phyloP scores from a whole-genome alignment of 2,329 filamentous ascomycete species.

The Trichoderma breve region DNA sequence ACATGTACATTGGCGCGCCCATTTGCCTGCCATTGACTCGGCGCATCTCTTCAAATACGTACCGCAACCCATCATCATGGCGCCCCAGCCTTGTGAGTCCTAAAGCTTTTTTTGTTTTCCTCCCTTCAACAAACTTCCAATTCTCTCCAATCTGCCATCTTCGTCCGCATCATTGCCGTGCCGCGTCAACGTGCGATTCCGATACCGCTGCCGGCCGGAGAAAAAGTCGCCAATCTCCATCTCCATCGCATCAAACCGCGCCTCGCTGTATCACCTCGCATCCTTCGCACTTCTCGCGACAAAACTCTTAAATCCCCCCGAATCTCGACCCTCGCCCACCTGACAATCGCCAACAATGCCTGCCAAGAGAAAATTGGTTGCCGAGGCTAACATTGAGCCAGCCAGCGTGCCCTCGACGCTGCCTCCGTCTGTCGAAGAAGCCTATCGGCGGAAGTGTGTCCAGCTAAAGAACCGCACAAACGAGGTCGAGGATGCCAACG shows the following conservation, averaged over 20 bases:
- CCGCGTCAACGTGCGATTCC: neutral
- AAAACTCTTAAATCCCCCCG: neutral
- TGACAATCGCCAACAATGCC: constrained; percentile 29
- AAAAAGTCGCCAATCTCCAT: neutral
- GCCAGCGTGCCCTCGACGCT: constrained; percentile 58
- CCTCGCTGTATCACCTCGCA: constrained; percentile 4
- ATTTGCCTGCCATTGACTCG: neutral
- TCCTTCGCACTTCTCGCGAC: neutral
- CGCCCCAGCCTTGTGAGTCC: constrained; percentile 32
- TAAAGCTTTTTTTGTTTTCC: constrained; percentile 7
- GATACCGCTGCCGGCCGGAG: neutral
- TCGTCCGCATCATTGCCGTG: neutral
- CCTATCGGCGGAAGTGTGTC: constrained; percentile 95
- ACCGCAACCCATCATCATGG: constrained; percentile 26
- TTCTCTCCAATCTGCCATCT: neutral
- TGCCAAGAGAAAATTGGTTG: constrained; percentile 36
- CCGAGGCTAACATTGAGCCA: constrained; percentile 39
- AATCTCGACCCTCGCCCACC: neutral
- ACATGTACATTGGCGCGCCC: constrained; percentile 1
- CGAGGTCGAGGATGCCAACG: constrained; percentile 90
- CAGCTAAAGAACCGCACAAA: constrained; percentile 87
- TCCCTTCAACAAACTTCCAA: constrained; percentile 4
- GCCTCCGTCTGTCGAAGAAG: constrained; percentile 89
- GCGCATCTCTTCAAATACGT: constrained; percentile 3
- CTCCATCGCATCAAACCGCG: neutral